Evolutionary conservation across 768 basidiomycete genomes (phyloP).

Genomic region (Cystobasidium onofrii): DNA sequence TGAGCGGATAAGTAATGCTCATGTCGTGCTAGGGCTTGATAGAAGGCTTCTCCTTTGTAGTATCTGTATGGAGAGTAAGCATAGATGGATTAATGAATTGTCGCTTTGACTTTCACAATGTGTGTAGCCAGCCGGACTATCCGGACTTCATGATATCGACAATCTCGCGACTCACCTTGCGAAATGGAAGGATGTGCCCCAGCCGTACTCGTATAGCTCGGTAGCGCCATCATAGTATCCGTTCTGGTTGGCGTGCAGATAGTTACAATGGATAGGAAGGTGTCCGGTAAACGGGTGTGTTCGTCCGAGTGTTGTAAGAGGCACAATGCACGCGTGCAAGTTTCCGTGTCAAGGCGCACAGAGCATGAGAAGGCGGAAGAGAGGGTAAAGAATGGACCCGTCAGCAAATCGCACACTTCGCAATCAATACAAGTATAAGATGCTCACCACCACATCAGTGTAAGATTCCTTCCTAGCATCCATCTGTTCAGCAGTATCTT

Average conservation of each 20-base stretch:
- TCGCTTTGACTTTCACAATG: too few species aligned
- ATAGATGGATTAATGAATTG: too few species aligned
- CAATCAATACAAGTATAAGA: not conserved
- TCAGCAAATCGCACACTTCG: not conserved
- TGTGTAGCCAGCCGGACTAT: too few species aligned
- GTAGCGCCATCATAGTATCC: slow-evolving; percentile 80
- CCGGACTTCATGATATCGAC: not conserved
- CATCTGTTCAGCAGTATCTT: slow-evolving; percentile 61
- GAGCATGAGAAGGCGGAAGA: not conserved
- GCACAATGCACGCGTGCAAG: not conserved
- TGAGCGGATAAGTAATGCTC: slow-evolving; percentile 92
- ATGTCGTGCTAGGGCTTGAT: slow-evolving; percentile 61
- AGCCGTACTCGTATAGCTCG: slow-evolving; percentile 72
- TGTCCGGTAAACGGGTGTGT: too few species aligned
- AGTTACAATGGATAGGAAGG: too few species aligned
- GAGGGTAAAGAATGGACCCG: not conserved
- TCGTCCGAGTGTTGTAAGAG: too few species aligned
- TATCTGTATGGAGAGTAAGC: too few species aligned
- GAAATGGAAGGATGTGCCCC: slow-evolving; percentile 49
- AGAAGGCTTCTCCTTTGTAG: slow-evolving; percentile 64
- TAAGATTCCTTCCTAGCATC: slow-evolving; percentile 71
- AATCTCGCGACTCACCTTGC: slow-evolving; percentile 3
- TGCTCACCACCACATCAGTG: slow-evolving; percentile 64
- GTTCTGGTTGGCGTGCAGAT: too few species aligned
- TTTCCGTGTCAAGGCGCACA: too few species aligned